Evolutionary conservation across 23 red algal species (phyloP), one percentile per base, ranked within the genome.

Genomic region (Agarophyton chilense): DNA sequence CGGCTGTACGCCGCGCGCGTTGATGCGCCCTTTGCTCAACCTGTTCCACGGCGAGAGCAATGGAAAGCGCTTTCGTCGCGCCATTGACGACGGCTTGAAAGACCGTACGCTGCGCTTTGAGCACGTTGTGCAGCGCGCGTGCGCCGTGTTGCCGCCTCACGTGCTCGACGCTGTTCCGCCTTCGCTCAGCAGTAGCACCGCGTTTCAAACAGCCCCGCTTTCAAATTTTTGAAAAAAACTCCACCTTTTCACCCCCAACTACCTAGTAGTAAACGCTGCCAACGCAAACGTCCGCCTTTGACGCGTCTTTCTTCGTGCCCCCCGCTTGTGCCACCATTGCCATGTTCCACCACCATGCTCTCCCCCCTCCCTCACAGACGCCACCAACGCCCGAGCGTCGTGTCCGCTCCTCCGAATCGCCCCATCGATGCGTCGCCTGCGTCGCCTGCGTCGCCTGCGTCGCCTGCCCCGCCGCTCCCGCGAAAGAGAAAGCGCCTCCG

Each of bases 31-130:
- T 45, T 43, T 93, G 31, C 79, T 98, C 26, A 74, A 91, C 72
- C 39, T 94, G 57, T 98, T 98, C 51, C 52, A 83, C 76, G 90
- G 95, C 29, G 95, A 93, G 80, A 39, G 24, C 1, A 93, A 90
- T 33, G 87, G 95, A 29, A 85, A 86, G 40, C 67, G 35, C 25
- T 98, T 71, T 61, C 81, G 95, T 22, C 73, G 87, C 16, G 72
- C 34, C 11, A 82, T 94, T 39, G 83, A 92, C 56, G 86, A 78
- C 5, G 81, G 72, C 10, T 40, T 96, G 10, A 56, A 70, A 13
- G 17, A 54, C 34, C 21, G n/a, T n/a, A n/a, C 44, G 8, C 19
- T 64, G 22, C 26, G 40, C 22, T 50, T 92, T 56, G 57, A 58
- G 21, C 73, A 77, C 36, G 61, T 91, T 35, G 75, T 96, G 2